phyloP scores from a whole-genome alignment of 108 stramenopile species.

The Skeletonema costatum region DNA sequence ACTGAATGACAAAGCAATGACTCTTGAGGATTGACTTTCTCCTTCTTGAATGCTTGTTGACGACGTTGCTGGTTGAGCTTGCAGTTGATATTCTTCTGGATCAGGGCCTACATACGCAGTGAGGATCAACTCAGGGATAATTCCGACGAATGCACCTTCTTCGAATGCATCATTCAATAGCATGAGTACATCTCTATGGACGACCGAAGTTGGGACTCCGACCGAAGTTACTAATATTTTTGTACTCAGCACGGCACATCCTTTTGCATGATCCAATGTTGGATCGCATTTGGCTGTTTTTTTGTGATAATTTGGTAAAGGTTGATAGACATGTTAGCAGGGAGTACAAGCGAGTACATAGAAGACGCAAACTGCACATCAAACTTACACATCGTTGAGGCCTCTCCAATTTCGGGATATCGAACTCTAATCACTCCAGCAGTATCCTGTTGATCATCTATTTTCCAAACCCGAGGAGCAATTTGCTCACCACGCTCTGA shows the following conservation, averaged over 20 bases:
- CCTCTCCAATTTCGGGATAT: constrained; percentile 27
- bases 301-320: not conserved
- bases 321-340: not conserved
- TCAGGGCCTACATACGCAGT: constrained; percentile 44
- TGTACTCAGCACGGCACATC: constrained; percentile 34
- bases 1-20: constrained; percentile 9
- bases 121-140: constrained; percentile 29
- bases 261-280: constrained; percentile 27
- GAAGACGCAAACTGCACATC: not conserved
- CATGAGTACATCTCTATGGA: constrained; percentile 26
- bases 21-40: not conserved
- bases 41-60: not conserved
- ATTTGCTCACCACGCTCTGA: not conserved
- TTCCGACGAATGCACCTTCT: constrained; percentile 23
- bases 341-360: not conserved
- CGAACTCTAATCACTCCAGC: constrained; percentile 42
- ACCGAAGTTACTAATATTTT: constrained; percentile 38
- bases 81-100: not conserved
- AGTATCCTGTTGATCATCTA: constrained; percentile 1
- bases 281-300: constrained; percentile 33
- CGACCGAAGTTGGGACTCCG: constrained; percentile 5
- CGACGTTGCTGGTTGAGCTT: not conserved
- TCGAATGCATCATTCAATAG: constrained; percentile 31
- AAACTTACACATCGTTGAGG: constrained; percentile 41
- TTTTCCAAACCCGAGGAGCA: constrained; percentile 16